Conservation (phyloP, 352 stramenopile genomes). For the Phytophthora melonis region DNA sequence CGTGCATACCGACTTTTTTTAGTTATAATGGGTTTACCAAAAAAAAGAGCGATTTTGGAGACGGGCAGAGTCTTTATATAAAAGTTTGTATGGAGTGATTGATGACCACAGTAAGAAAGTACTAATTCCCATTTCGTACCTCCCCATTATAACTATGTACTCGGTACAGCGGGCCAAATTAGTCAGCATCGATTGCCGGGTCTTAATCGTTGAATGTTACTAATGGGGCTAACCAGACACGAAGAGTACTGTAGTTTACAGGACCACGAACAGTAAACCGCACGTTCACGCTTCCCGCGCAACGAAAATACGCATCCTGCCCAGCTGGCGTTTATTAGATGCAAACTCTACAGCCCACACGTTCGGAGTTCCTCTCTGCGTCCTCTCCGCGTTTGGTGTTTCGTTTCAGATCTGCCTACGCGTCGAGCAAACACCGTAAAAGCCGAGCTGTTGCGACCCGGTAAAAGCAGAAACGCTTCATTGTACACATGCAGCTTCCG, state of each 20-base stretch:
- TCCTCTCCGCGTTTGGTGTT: not conserved
- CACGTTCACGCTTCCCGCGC: slow-evolving; percentile 10
- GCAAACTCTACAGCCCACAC: slow-evolving; percentile 5
- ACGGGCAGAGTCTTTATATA: too few relatives aligned
- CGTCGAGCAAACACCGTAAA: slow-evolving; percentile 11
- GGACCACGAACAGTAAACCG: slow-evolving; percentile 5
- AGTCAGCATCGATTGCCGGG: not conserved
- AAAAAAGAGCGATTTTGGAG: too few relatives aligned
- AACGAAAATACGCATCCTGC: slow-evolving; percentile 15
- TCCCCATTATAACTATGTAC: too few relatives aligned
- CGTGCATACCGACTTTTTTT: too few relatives aligned
- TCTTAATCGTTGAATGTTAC: not conserved
- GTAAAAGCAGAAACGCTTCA: not conserved
- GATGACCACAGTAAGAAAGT: too few relatives aligned
- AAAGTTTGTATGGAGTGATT: too few relatives aligned
- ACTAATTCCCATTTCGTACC: too few relatives aligned
- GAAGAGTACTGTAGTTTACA: not conserved
- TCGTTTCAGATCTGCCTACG: slow-evolving; percentile 12
- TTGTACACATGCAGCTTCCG: not conserved
- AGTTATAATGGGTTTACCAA: too few relatives aligned
- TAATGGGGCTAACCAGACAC: not conserved
- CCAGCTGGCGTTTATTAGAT: slow-evolving; percentile 12
- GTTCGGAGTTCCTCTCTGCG: not conserved
- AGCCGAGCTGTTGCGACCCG: not conserved
- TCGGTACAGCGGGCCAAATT: not conserved